These are phyloP conservation scores for Talaromyces wortmannii DNA, from an alignment of 495 filamentous ascomycete species.

Conservation along the genomic window DNA sequence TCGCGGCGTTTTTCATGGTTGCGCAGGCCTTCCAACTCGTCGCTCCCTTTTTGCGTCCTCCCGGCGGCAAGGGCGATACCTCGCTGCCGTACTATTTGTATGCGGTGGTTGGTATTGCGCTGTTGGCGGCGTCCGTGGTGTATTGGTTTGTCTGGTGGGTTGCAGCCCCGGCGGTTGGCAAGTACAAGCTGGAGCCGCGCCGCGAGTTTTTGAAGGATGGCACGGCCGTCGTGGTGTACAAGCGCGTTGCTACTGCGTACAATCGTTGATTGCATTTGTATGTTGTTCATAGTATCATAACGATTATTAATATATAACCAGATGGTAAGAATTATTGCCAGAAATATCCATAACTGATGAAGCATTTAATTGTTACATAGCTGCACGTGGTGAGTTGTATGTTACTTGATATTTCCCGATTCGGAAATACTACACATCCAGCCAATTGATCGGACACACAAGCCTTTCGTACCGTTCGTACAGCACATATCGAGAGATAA, in stretches of 20 bases:
- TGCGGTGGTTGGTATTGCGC: conserved; percentile 24
- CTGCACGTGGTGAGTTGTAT: too few species aligned
- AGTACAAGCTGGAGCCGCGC: conserved; percentile 13
- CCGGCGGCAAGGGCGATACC: conserved; percentile 25
- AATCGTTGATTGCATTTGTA: background rate
- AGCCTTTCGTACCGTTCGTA: too few species aligned
- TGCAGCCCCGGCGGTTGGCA: conserved; percentile 17
- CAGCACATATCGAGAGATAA: too few species aligned
- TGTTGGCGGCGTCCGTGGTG: conserved; percentile 16
- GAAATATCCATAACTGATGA: too few species aligned
- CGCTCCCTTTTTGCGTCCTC: conserved; percentile 29
- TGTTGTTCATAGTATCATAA: too few species aligned
- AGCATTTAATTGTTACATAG: too few species aligned
- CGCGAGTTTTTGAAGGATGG: conserved; percentile 11
- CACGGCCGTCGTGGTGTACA: conserved; percentile 13
- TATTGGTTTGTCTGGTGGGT: conserved; percentile 31
- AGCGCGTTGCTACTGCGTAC: background rate
- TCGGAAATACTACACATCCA: too few species aligned
- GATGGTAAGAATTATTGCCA: too few species aligned
- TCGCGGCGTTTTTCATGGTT: conserved; percentile 26
- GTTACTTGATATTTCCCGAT: too few species aligned
- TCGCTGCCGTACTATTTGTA: conserved; percentile 30
- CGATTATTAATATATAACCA: too few species aligned
- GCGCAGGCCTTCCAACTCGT: conserved; percentile 28
- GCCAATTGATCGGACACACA: too few species aligned